These are phyloP conservation scores for Leishmania mexicana DNA, from an alignment of 208 protist species.

Conservation along the genomic window DNA sequence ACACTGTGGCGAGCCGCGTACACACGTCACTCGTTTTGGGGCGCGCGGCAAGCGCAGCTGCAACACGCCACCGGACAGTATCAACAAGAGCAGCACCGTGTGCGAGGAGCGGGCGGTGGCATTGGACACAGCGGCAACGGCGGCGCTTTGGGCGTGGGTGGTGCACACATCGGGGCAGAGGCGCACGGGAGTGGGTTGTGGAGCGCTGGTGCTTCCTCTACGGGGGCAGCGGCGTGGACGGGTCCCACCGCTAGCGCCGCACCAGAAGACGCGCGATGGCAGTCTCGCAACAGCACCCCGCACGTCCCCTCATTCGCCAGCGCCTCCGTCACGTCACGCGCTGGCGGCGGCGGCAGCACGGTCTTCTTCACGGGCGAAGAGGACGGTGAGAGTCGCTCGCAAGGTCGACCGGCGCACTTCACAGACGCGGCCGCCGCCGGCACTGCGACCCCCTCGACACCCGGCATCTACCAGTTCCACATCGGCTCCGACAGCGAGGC, in stretches of 20 bases:
- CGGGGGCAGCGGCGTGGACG: neutral
- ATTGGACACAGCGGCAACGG: neutral
- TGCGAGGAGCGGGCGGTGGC: neutral
- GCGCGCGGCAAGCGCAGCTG: slow-evolving; percentile 29
- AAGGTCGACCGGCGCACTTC: neutral
- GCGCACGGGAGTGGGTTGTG: neutral
- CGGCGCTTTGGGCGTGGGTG: neutral
- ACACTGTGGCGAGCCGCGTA: slow-evolving; percentile 43
- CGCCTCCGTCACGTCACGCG: slow-evolving; percentile 2
- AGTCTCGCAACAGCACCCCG: neutral
- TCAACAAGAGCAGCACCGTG: neutral
- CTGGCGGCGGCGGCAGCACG: neutral
- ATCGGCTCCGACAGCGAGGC: slow-evolving; percentile 29
- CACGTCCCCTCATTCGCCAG: neutral
- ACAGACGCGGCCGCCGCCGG: neutral
- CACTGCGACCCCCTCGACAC: neutral
- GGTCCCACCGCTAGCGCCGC: neutral
- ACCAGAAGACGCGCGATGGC: neutral
- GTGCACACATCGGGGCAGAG: neutral
- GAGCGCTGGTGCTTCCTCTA: neutral
- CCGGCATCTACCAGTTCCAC: slow-evolving; percentile 27
- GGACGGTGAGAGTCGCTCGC: neutral
- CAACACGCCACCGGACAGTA: slow-evolving; percentile 24
- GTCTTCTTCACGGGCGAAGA: neutral
- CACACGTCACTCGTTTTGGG: slow-evolving; percentile 51